phyloP scores from a whole-genome alignment of 371 early-diverging fungal species.

The Mortierella sp. region DNA sequence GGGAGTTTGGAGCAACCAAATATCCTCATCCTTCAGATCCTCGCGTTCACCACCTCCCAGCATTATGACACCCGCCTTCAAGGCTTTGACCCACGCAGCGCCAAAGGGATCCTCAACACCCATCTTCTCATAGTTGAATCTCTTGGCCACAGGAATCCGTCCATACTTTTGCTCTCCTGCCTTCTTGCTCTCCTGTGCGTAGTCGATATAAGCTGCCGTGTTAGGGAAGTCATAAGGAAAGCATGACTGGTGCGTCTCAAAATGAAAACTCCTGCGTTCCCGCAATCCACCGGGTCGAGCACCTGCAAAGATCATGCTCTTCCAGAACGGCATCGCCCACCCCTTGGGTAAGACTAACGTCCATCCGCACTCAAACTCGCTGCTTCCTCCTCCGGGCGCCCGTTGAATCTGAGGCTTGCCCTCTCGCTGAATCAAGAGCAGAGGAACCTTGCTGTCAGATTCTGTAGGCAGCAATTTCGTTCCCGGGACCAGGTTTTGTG shows the following conservation, averaged over 20 bases:
- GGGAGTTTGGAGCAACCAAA: conserved; percentile 38
- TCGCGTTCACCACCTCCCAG: neutral
- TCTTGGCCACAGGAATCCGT: conserved; percentile 78
- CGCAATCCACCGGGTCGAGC: conserved; percentile 82
- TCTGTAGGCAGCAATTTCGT: conserved; percentile 67
- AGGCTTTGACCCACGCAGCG: conserved; percentile 64
- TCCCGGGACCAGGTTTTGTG: conserved; percentile 78
- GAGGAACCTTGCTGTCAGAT: conserved; percentile 78
- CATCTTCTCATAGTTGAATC: conserved; percentile 76
- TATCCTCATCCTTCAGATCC: conserved; percentile 19
- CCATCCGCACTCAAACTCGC: conserved; percentile 82
- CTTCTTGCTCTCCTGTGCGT: conserved; percentile 48
- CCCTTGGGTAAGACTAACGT: conserved; percentile 86
- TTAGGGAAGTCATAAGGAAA: conserved; percentile 75
- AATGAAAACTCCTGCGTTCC: conserved; percentile 69
- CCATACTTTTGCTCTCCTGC: conserved; percentile 63
- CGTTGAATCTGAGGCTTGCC: conserved; percentile 44
- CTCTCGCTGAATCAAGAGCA: conserved; percentile 86
- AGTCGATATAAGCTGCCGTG: conserved; percentile 67
- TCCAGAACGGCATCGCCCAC: conserved; percentile 91
- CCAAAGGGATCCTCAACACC: conserved; percentile 75
- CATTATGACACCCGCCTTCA: conserved; percentile 17
- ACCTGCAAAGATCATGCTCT: conserved; percentile 90
- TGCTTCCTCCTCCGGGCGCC: conserved; percentile 37
- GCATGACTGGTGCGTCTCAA: conserved; percentile 67